Percentiles rank a stretch among this genome's conserved stretches.
phyloP scores from a whole-genome alignment of 2,329 filamentous ascomycete species.

The Myriosclerotinia duriaeana region DNA sequence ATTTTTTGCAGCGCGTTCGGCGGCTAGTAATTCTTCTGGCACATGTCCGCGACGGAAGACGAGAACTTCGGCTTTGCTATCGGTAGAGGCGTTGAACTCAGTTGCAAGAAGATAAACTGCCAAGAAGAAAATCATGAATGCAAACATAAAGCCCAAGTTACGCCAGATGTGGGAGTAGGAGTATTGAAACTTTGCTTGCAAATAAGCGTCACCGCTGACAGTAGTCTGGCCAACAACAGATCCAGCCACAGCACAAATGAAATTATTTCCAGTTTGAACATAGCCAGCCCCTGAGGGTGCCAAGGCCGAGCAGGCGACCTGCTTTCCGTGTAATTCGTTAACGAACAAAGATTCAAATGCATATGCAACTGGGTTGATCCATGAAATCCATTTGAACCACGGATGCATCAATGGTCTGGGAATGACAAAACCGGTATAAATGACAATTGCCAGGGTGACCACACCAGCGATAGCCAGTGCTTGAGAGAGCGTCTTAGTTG shows the following conservation, averaged over 20 bases:
- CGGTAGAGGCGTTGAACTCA: slow-evolving; percentile 63
- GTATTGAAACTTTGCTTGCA: slow-evolving; percentile 58
- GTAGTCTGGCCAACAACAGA: slow-evolving; percentile 51
- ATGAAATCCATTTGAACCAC: slow-evolving; percentile 66
- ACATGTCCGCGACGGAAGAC: slow-evolving; percentile 65
- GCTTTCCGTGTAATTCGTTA: slow-evolving; percentile 85
- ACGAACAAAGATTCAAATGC: slow-evolving; percentile 78
- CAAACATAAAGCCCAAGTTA: slow-evolving; percentile 70
- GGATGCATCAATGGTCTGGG: slow-evolving; percentile 59
- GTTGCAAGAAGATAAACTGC: slow-evolving; percentile 61
- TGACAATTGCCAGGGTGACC: slow-evolving; percentile 42
- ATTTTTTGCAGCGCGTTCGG: slow-evolving; percentile 35
- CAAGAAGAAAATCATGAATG: slow-evolving; percentile 63
- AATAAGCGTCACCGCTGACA: slow-evolving; percentile 60
- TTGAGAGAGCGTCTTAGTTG: slow-evolving; percentile 67
- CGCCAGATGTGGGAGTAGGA: slow-evolving; percentile 44
- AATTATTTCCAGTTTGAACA: slow-evolving; percentile 44
- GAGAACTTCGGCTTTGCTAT: slow-evolving; percentile 73
- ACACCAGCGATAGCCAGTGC: slow-evolving; percentile 63
- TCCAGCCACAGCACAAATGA: slow-evolving; percentile 59
- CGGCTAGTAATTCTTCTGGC: slow-evolving; percentile 44
- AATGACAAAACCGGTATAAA: slow-evolving; percentile 46
- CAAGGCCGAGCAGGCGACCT: slow-evolving; percentile 55
- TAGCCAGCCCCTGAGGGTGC: slow-evolving; percentile 43
- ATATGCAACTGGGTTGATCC: slow-evolving; percentile 61